Percentiles rank a stretch among this genome's conserved stretches.
These are phyloP conservation scores for Leptographium galeiforme DNA, from an alignment of 2,329 filamentous ascomycete species.

Conservation along the genomic window DNA sequence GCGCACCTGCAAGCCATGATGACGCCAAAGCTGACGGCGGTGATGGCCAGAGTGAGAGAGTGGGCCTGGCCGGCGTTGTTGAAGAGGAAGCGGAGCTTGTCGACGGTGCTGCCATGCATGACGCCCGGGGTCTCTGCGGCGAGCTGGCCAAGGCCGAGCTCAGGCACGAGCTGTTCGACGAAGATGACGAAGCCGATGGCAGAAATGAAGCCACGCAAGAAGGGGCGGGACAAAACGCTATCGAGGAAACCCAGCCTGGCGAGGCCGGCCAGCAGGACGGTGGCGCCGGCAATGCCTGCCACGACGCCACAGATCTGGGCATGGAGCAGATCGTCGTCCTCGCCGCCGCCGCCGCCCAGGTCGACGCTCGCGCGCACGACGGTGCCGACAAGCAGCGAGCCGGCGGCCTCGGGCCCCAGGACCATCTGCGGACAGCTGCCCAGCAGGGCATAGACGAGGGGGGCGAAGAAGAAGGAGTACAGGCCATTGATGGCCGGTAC, in stretches of 20 bases:
- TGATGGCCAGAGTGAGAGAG: slow-evolving; percentile 60
- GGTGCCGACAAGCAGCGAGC: slow-evolving; percentile 77
- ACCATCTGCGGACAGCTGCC: slow-evolving; percentile 90
- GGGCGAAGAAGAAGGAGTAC: slow-evolving; percentile 88
- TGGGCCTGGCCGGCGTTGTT: slow-evolving; percentile 54
- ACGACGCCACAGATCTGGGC: slow-evolving; percentile 79
- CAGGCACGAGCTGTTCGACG: slow-evolving; percentile 85
- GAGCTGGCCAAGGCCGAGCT: slow-evolving; percentile 60
- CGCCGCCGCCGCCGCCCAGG: slow-evolving; percentile 45
- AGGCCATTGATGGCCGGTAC: slow-evolving; percentile 87
- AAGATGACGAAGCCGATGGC: slow-evolving; percentile 94
- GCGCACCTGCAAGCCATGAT: slow-evolving; percentile 80
- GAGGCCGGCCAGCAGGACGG: slow-evolving; percentile 77
- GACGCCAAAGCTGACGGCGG: slow-evolving; percentile 65
- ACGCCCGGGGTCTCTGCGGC: slow-evolving; percentile 51
- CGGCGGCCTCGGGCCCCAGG: slow-evolving; percentile 87
- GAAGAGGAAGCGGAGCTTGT: slow-evolving; percentile 73
- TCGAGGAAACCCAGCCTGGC: slow-evolving; percentile 84
- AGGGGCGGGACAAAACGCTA: slow-evolving; percentile 84
- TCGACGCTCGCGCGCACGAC: slow-evolving; percentile 70
- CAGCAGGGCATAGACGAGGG: slow-evolving; percentile 77
- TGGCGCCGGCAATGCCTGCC: slow-evolving; percentile 73
- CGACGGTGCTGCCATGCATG: slow-evolving; percentile 70
- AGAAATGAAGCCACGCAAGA: slow-evolving; percentile 89
- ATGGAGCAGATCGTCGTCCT: slow-evolving; percentile 54